Conservation (phyloP, 2,329 filamentous ascomycete genomes). For the Aspergillus arachidicola region DNA sequence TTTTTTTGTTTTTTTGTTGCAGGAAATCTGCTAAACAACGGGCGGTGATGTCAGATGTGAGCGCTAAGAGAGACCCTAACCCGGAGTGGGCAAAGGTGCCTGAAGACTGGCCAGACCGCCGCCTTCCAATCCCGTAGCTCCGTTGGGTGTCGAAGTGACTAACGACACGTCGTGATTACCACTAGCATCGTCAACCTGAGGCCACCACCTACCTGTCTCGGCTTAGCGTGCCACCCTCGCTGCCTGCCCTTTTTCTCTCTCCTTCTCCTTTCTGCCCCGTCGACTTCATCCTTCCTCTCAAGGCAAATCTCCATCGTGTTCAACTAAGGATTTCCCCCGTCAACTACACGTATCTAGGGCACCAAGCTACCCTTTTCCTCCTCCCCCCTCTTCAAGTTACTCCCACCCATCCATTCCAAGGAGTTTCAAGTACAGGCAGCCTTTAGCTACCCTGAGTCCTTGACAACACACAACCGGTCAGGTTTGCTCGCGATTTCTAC, state of each 20-base stretch:
- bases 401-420: constrained; percentile 23
- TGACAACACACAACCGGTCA: constrained; percentile 36
- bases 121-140: not conserved
- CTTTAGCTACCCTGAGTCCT: constrained; percentile 67
- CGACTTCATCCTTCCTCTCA: constrained; percentile 27
- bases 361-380: constrained; percentile 77
- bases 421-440: constrained; percentile 39
- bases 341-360: constrained; percentile 68
- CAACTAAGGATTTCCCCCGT: constrained; percentile 25
- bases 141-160: constrained; percentile 6
- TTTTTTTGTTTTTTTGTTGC: not conserved
- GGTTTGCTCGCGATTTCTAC: constrained; percentile 38
- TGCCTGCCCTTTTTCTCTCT: constrained; percentile 27
- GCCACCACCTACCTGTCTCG: constrained; percentile 9
- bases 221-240: constrained; percentile 17
- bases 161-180: constrained; percentile 3
- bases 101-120: constrained; percentile 8
- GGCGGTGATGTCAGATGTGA: constrained; percentile 4
- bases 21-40: not conserved
- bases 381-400: constrained; percentile 62
- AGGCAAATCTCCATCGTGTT: constrained; percentile 26
- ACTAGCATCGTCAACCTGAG: constrained; percentile 2
- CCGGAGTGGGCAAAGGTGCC: not conserved
- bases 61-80: not conserved
- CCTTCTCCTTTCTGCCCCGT: constrained; percentile 26